phyloP scores from a whole-genome alignment of 106 monocot genomes.

The Ottelia alismoides region DNA sequence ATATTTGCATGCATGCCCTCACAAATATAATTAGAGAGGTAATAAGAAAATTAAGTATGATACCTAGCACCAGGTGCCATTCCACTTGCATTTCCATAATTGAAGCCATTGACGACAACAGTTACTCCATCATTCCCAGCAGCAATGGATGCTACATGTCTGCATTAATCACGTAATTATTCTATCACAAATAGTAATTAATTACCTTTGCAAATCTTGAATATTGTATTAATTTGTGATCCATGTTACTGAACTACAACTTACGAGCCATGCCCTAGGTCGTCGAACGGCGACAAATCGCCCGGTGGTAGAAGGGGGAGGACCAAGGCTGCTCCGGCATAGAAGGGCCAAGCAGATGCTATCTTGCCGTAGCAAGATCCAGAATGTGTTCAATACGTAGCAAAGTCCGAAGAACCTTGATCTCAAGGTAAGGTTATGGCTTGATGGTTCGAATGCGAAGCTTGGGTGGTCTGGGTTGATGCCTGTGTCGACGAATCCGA shows the following conservation, averaged over 20 bases:
- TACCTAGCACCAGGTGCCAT: slow-evolving; percentile 82
- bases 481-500: slow-evolving; percentile 72
- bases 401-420: slow-evolving; percentile 14
- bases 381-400: slow-evolving; percentile 25
- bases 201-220: not conserved
- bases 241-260: not conserved
- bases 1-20: too few relatives aligned
- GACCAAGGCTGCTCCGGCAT: slow-evolving; percentile 28
- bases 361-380: slow-evolving; percentile 92
- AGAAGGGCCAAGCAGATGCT: slow-evolving; percentile 47
- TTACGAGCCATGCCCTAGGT: slow-evolving; percentile 71
- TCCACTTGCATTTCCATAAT: slow-evolving; percentile 69
- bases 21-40: too few relatives aligned
- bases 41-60: too few relatives aligned
- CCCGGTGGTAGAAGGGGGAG: slow-evolving; percentile 25
- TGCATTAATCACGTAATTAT: slow-evolving; percentile 5
- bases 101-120: slow-evolving; percentile 47
- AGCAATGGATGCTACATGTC: slow-evolving; percentile 75
- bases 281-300: slow-evolving; percentile 60
- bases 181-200: not conserved
- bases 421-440: too few relatives aligned
- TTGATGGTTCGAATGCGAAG: slow-evolving; percentile 39
- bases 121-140: slow-evolving; percentile 75
- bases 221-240: not conserved
- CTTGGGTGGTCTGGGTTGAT: slow-evolving; percentile 73